Evolutionary conservation across 805 yeast genomes (phyloP).

Genomic region (Tetrapisispora iriomotensis): DNA sequence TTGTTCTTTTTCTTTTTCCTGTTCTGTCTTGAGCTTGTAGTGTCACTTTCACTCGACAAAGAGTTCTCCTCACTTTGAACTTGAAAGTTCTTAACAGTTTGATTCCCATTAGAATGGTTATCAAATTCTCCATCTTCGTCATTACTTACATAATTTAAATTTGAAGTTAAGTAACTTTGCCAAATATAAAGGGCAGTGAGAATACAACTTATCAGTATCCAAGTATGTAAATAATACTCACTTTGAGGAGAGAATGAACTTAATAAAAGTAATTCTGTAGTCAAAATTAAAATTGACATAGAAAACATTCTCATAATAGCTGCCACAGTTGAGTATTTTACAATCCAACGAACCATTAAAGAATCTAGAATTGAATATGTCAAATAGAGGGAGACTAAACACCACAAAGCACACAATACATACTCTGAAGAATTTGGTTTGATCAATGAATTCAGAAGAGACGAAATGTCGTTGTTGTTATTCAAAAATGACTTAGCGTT

Average conservation of each 20-base stretch:
- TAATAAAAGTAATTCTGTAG: constrained; percentile 58
- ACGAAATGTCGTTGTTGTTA: background rate
- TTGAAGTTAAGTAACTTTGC: constrained; percentile 82
- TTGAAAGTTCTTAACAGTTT: constrained; percentile 1
- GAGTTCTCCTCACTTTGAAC: background rate
- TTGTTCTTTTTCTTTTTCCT: constrained; percentile 1
- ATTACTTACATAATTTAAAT: constrained; percentile 36
- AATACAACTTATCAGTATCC: constrained; percentile 85
- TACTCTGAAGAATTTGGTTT: constrained; percentile 72
- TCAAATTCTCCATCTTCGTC: constrained; percentile 5
- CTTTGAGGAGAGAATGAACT: constrained; percentile 62
- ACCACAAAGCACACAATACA: constrained; percentile 83
- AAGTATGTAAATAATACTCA: constrained; percentile 70
- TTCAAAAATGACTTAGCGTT: background rate
- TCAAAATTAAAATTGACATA: constrained; percentile 63
- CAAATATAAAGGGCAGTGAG: constrained; percentile 70
- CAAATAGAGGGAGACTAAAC: constrained; percentile 76
- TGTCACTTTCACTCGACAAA: background rate
- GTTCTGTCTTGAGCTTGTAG: background rate
- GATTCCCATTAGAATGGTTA: background rate
- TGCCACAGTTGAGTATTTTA: constrained; percentile 78
- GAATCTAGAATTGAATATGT: constrained; percentile 82
- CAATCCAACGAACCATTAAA: constrained; percentile 87
- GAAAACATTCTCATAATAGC: constrained; percentile 81
- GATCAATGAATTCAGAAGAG: constrained; percentile 20